Percentiles rank a stretch among this genome's conserved stretches.
phyloP scores from a whole-genome alignment of 2,329 filamentous ascomycete species.

The Proliferodiscus dingleyae region DNA sequence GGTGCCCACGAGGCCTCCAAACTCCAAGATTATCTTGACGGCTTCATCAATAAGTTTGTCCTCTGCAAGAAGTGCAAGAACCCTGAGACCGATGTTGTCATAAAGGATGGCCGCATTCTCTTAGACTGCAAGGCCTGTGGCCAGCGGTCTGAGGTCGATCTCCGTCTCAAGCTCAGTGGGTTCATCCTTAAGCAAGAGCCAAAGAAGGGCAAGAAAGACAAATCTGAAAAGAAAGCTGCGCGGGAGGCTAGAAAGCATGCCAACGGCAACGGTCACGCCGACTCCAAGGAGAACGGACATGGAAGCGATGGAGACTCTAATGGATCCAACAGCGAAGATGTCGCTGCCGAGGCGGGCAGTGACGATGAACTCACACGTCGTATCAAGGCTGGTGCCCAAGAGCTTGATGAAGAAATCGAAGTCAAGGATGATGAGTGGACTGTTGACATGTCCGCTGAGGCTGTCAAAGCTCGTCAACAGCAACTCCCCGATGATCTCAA shows the following conservation, averaged over 20 bases:
- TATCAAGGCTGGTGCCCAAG: slow-evolving; percentile 63
- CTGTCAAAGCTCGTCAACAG: slow-evolving; percentile 89
- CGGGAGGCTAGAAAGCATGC: slow-evolving; percentile 74
- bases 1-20: slow-evolving; percentile 92
- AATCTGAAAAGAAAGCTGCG: slow-evolving; percentile 84
- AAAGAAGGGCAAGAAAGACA: slow-evolving; percentile 95
- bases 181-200: slow-evolving; percentile 97
- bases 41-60: slow-evolving; percentile 97
- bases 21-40: slow-evolving; percentile 96
- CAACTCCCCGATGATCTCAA: slow-evolving; percentile 93
- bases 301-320: slow-evolving; percentile 60
- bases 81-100: slow-evolving; percentile 91
- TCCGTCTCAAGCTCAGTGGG: slow-evolving; percentile 90
- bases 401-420: slow-evolving; percentile 64
- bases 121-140: slow-evolving; percentile 99
- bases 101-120: slow-evolving; percentile 88
- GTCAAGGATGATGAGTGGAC: slow-evolving; percentile 90
- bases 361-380: slow-evolving; percentile 87
- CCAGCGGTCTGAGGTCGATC: slow-evolving; percentile 84
- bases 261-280: slow-evolving; percentile 40
- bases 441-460: slow-evolving; percentile 92
- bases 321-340: slow-evolving; percentile 46
- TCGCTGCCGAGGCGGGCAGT: slow-evolving; percentile 65
- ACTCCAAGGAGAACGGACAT: slow-evolving; percentile 47
- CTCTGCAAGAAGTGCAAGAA: slow-evolving; percentile 99